A percentile compares a stretch with the other conserved stretches of the same genome.
These are phyloP conservation scores for Irpex lacteus DNA, from an alignment of 1,284 basidiomycete species.

Conservation along the genomic window DNA sequence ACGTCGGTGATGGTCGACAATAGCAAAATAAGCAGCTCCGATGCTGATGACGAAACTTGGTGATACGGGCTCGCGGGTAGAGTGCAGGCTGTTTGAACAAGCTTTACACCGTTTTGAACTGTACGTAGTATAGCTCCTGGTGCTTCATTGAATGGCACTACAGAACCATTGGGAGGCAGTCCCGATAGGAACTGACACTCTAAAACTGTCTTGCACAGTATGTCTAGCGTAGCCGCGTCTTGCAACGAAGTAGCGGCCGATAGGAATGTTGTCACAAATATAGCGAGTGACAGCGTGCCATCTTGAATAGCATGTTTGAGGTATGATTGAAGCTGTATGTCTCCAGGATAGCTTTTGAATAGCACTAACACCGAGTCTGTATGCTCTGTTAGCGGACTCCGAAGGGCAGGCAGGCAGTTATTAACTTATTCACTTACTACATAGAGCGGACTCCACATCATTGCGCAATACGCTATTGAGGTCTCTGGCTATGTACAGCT, in stretches of 20 bases:
- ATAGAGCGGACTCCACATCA: slow-evolving; percentile 33
- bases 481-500: slow-evolving; percentile 53
- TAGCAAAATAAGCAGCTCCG: slow-evolving; percentile 59
- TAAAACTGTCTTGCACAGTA: slow-evolving; percentile 61
- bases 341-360: slow-evolving; percentile 62
- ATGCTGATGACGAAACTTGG: slow-evolving; percentile 54
- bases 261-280: slow-evolving; percentile 57
- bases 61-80: slow-evolving; percentile 62
- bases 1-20: slow-evolving; percentile 55
- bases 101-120: slow-evolving; percentile 55
- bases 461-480: slow-evolving; percentile 19
- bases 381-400: slow-evolving; percentile 1
- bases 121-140: slow-evolving; percentile 47
- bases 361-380: slow-evolving; percentile 67
- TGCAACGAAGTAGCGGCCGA: slow-evolving; percentile 47
- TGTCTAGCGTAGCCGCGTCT: slow-evolving; percentile 60
- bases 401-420: slow-evolving; percentile 26
- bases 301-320: slow-evolving; percentile 56
- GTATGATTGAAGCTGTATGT: slow-evolving; percentile 60
- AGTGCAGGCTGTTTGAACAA: slow-evolving; percentile 55
- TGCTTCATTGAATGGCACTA: slow-evolving; percentile 48
- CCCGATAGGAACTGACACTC: slow-evolving; percentile 60
- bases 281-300: slow-evolving; percentile 51
- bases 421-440: slow-evolving; percentile 37
- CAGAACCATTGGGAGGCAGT: slow-evolving; percentile 47